Evolutionary conservation across 768 basidiomycete species (phyloP).

Genomic region (Xerocomellus chrysenteron): DNA sequence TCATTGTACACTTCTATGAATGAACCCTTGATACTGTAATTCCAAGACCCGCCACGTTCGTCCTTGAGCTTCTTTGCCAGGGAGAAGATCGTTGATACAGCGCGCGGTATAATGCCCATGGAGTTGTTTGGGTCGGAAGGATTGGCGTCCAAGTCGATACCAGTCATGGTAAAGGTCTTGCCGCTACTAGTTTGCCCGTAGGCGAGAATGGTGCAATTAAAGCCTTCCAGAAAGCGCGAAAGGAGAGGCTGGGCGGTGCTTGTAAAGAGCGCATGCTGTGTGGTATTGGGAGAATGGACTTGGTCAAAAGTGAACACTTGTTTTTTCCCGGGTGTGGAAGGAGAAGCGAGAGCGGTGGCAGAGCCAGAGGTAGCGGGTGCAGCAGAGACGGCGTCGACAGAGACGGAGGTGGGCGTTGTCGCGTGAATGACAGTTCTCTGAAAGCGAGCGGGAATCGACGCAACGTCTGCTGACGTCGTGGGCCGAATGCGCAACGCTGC

Average conservation of each 20-base stretch:
- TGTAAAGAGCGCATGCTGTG: slow-evolving; percentile 84
- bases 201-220: slow-evolving; percentile 77
- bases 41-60: slow-evolving; percentile 74
- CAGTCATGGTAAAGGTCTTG: slow-evolving; percentile 87
- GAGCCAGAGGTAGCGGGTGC: slow-evolving; percentile 51
- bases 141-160: slow-evolving; percentile 86
- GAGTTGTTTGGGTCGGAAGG: slow-evolving; percentile 77
- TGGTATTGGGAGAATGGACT: slow-evolving; percentile 82
- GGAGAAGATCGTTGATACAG: slow-evolving; percentile 85
- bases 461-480: slow-evolving; percentile 76
- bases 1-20: slow-evolving; percentile 99
- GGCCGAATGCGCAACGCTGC: slow-evolving; percentile 90
- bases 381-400: slow-evolving; percentile 72
- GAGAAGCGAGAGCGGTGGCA: slow-evolving; percentile 46
- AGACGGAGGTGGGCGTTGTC: slow-evolving; percentile 66
- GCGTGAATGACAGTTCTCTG: slow-evolving; percentile 87
- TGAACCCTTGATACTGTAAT: slow-evolving; percentile 77
- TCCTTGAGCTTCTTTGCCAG: slow-evolving; percentile 74
- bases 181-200: slow-evolving; percentile 36
- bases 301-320: slow-evolving; percentile 92
- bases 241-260: slow-evolving; percentile 83
- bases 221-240: slow-evolving; percentile 86
- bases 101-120: slow-evolving; percentile 95
- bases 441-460: slow-evolving; percentile 89
- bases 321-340: slow-evolving; percentile 63